phyloP scores from a whole-genome alignment of 179 eudicot species.

The Heliamphora ciliata region DNA sequence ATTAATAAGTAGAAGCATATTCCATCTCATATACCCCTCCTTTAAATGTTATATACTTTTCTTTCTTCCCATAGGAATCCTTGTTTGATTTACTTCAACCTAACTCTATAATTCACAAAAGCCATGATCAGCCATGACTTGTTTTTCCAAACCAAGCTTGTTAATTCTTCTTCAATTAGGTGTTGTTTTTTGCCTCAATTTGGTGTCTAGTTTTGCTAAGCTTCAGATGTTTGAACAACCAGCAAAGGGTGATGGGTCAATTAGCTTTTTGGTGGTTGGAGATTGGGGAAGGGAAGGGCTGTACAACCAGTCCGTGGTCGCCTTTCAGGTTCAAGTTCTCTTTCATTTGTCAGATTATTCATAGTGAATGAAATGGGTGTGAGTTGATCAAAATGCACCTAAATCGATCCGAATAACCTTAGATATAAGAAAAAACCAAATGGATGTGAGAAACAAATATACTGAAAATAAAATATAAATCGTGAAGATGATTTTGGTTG shows the following conservation, averaged over 20 bases:
- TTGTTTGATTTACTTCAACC: background rate
- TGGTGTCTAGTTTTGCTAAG: constrained; percentile 23
- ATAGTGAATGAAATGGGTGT: background rate
- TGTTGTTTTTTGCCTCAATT: background rate
- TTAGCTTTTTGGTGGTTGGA: constrained; percentile 61
- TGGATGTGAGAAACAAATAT: no score
- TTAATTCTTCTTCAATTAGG: background rate
- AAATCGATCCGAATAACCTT: no score
- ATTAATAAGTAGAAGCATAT: background rate
- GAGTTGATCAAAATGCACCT: no score
- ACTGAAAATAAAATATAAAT: no score
- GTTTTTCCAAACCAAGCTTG: background rate
- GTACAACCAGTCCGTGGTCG: constrained; percentile 58
- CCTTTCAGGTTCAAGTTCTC: constrained; percentile 32
- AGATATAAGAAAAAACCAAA: no score
- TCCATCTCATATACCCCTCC: background rate
- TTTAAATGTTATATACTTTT: background rate
- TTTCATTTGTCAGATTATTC: background rate
- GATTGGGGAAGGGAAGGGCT: constrained; percentile 74
- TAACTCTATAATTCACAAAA: background rate
- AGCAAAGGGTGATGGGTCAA: constrained; percentile 38
- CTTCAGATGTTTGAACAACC: constrained; percentile 40
- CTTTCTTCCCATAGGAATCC: background rate
- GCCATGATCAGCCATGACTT: background rate
- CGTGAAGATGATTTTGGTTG: no score